Base-by-base conservation (phyloP, 2,329 filamentous ascomycete genomes). In the Calonectria crousiana region DNA sequence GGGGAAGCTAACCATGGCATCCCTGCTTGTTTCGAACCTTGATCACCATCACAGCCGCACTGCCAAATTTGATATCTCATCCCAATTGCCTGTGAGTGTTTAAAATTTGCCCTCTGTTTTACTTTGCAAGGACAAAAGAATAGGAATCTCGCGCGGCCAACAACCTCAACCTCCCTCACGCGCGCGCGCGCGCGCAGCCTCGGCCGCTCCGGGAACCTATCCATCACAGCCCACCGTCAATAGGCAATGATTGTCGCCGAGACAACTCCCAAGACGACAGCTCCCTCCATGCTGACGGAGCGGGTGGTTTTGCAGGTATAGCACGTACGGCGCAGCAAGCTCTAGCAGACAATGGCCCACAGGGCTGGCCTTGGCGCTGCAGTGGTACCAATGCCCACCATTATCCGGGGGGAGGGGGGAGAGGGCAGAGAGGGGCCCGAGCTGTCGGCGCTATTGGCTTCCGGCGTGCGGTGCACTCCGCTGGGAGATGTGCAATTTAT, bases 401-500 rank as follows among this genome's bases (percentile, higher is more conserved):
- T 58, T 68, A 23, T 28, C 34, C 56, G 56, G 56, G 56, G 51
- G n/a, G n/a, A n/a, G n/a, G n/a, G n/a, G n/a, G n/a, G n/a, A n/a
- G n/a, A n/a, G 56, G 30, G 30, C 34, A n/a, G 41, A 47, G 41
- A 47, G 41, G 58, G 34, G 23, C 26, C 34, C 58, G 4, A 44
- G 6, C 65, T 32, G 41, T 49, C 51, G 58, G 53, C 47, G 32
- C 68, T 65, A 71, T 65, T 56, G 58, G 44, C 47, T 34, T 60
- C 11, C 4, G 34, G 38, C 26, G 60, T 36, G 58, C 66, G 51
- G 16, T 32, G 26, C 60, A 36, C 23, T 32, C 38, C 8, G 14
- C n/a, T 34, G 36, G 58, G 68, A 65, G 47, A 65, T 70, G 68
- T 47, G 68, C 56, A 65, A 34, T 64, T n/a, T n/a, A n/a, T n/a